phyloP scores from a whole-genome alignment of 1,284 basidiomycete species.

The Ceratobasidium sp. region DNA sequence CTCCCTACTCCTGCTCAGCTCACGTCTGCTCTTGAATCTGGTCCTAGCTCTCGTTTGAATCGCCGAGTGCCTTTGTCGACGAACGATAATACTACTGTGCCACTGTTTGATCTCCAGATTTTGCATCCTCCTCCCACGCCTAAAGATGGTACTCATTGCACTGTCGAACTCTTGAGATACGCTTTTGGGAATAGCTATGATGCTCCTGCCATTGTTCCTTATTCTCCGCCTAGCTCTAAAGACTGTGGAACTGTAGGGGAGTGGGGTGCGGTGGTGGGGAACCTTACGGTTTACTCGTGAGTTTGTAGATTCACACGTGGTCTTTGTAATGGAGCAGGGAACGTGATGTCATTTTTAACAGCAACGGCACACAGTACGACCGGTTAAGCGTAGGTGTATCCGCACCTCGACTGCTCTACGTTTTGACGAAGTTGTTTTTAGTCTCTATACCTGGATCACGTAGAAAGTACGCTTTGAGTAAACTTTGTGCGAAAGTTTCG shows the following conservation, averaged over 20 bases:
- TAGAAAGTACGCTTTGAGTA: conserved; percentile 41
- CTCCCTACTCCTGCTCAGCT: conserved; percentile 33
- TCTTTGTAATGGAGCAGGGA: not conserved
- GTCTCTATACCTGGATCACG: conserved; percentile 46
- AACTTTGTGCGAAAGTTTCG: not conserved
- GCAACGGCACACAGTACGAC: conserved; percentile 51
- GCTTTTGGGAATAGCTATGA: conserved; percentile 45
- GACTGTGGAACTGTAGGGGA: conserved; percentile 32
- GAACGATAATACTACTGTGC: conserved; percentile 57
- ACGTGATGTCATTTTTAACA: not conserved
- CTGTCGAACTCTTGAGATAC: conserved; percentile 40
- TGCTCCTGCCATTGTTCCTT: conserved; percentile 37
- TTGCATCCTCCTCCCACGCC: conserved; percentile 39
- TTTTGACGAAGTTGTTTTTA: not conserved
- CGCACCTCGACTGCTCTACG: not conserved
- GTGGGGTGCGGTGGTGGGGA: conserved; percentile 44
- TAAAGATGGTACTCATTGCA: conserved; percentile 32
- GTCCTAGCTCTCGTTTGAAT: conserved; percentile 50
- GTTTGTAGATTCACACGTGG: not conserved
- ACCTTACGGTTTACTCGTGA: conserved; percentile 43
- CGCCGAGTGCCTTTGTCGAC: conserved; percentile 59
- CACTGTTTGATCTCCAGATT: conserved; percentile 50
- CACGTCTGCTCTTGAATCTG: conserved; percentile 47
- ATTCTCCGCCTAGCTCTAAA: conserved; percentile 33
- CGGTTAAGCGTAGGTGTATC: conserved; percentile 45